Conservation (phyloP, 2,329 filamentous ascomycete genomes). For the Botryotinia narcissicola region DNA sequence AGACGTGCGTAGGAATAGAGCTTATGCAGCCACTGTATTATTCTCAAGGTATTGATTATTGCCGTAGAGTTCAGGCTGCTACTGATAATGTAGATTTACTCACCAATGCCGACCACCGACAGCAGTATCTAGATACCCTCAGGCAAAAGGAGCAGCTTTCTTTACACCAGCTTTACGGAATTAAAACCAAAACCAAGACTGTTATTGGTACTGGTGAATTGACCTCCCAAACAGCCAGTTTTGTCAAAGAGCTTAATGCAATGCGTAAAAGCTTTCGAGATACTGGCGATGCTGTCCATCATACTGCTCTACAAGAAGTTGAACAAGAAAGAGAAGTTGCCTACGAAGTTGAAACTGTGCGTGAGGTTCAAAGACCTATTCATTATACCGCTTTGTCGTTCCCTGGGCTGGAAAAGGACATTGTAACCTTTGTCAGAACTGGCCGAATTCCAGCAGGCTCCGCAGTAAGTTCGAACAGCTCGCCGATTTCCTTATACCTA, state of each 20-base stretch:
- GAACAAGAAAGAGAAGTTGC: constrained; percentile 48
- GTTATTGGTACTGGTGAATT: constrained; percentile 1
- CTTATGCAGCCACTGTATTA: constrained; percentile 57
- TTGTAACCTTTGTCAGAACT: constrained; percentile 46
- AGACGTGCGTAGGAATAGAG: constrained; percentile 60
- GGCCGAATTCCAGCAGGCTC: constrained; percentile 44
- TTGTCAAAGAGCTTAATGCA: constrained; percentile 39
- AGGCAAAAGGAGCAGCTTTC: constrained; percentile 55
- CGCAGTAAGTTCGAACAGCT: constrained; percentile 15
- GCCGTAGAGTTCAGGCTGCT: constrained; percentile 51
- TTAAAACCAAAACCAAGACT: constrained; percentile 30
- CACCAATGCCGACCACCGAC: constrained; percentile 37
- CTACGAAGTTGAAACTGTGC: constrained; percentile 45
- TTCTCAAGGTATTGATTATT: constrained; percentile 61
- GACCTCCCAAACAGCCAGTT: constrained; percentile 32
- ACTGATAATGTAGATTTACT: constrained; percentile 46
- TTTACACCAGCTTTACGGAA: constrained; percentile 56
- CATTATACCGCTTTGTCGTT: constrained; percentile 43
- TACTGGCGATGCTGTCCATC: constrained; percentile 44
- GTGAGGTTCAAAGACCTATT: constrained; percentile 45
- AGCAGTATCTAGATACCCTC: constrained; percentile 46
- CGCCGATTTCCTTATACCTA: background rate
- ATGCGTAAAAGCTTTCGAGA: constrained; percentile 43
- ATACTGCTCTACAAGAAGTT: constrained; percentile 56
- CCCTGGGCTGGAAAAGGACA: constrained; percentile 47